A percentile compares a stretch with the other conserved stretches of the same genome.
Evolutionary conservation across 257 asterid species (phyloP).

Genomic region (Nicotiana obtusifolia): DNA sequence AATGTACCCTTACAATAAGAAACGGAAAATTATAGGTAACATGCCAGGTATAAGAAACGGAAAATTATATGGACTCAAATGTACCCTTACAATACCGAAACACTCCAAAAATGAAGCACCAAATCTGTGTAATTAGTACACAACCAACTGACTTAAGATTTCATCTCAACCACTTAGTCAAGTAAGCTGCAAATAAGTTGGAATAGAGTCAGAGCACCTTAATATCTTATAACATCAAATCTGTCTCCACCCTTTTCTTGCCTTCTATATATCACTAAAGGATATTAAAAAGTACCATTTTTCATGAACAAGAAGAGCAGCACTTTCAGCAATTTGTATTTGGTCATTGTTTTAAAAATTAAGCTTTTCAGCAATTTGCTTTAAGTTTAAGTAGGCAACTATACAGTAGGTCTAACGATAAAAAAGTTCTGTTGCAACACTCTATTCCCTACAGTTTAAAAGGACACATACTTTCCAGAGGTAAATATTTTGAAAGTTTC

Average conservation of each 20-base stretch:
- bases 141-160: background rate
- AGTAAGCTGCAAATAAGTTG: background rate
- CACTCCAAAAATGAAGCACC: background rate
- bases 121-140: background rate
- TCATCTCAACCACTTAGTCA: background rate
- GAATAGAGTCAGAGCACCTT: background rate
- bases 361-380: too few species aligned
- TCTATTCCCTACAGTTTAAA: background rate
- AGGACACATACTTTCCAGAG: background rate
- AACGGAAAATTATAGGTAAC: background rate
- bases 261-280: background rate
- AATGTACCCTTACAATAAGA: background rate
- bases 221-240: background rate
- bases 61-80: background rate
- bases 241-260: background rate
- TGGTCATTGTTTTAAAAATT: background rate
- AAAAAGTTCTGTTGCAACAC: background rate
- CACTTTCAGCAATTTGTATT: background rate
- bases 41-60: background rate
- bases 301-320: background rate
- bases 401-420: background rate
- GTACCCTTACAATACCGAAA: background rate
- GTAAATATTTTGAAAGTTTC: background rate
- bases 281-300: background rate
- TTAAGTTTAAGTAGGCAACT: background rate